These are phyloP conservation scores for Leishmania tarentolae DNA, from an alignment of 208 protist species.

Conservation along the genomic window DNA sequence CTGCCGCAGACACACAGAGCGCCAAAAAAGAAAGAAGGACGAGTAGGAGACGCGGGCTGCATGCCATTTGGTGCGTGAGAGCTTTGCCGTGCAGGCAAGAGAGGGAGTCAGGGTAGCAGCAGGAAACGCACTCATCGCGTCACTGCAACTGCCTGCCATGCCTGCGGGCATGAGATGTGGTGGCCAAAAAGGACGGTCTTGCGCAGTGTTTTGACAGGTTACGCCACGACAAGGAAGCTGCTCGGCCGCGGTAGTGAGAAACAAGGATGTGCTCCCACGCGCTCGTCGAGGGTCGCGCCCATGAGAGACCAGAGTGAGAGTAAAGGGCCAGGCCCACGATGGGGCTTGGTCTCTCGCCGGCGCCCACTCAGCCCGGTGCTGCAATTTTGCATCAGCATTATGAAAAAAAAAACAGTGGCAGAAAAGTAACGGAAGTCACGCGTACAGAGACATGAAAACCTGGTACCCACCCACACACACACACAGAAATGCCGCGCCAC, in stretches of 20 bases:
- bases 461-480: not conserved
- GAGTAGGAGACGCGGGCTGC: not conserved
- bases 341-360: not conserved
- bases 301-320: not conserved
- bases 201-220: not conserved
- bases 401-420: not conserved
- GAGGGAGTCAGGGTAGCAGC: not conserved
- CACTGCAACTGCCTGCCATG: not conserved
- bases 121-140: not conserved
- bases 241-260: not conserved
- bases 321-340: not conserved
- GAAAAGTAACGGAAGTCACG: not conserved
- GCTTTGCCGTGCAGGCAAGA: not conserved
- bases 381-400: not conserved
- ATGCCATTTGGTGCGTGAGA: not conserved
- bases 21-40: not conserved
- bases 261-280: not conserved
- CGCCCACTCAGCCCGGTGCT: not conserved
- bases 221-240: not conserved
- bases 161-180: not conserved
- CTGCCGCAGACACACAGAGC: not conserved
- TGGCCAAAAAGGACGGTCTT: not conserved
- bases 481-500: not conserved
- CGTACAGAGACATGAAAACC: not conserved
- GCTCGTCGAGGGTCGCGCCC: not conserved